Base-by-base conservation (phyloP, 345 rosid genomes). In the Brassica juncea region DNA sequence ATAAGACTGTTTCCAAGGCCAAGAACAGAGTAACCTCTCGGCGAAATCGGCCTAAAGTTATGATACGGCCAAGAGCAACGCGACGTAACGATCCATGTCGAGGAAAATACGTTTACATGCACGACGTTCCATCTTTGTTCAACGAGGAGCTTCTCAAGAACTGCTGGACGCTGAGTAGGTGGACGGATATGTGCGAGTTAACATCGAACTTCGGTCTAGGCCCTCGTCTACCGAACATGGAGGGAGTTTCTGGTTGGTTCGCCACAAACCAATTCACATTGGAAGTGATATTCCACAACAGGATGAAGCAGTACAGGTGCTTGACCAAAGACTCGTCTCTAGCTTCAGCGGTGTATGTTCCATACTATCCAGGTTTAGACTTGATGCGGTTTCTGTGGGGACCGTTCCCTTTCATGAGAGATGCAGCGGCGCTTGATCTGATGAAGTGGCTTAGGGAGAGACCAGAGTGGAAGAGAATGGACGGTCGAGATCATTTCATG, bases 331-430 rank as follows among this genome's bases (percentile, higher is more conserved):
- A 94, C 78, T 84, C 96, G 2, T 88, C 91, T 0, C 11, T 79
- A 0, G 98, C 98, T 62, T 88, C 98, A 0, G 98, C 96, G 0
- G 80, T 94, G 3, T 94, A 80, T 66, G 84, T 92, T 23, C 97
- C 98, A 4, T 90, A 89, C 68, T 92, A 92, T 49, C 87, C 93
- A 0, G 97, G 97, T 16, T 85, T 94, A 0, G 98, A 94, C 72
- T 90, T 94, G 5, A 86, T 85, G 60, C 76, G 92, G 19, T 90
- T 85, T 55, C 78, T 92, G 2, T 94, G 98, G 97, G 84, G 78
- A 19, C 78, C 86, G 19, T 78, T 84, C 14, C 84, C 57, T 31
- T 66, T 28, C 44, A 70, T 84, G 87, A 87, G 89, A 71, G 98
- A 90, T 71, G 80, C 84, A 0, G 90, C 88, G 4, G 84, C 96